A percentile compares a stretch with the other conserved stretches of the same genome.
Evolutionary conservation across 495 filamentous ascomycete genomes (phyloP).

Genomic region (Aspergillus heteromorphus): DNA sequence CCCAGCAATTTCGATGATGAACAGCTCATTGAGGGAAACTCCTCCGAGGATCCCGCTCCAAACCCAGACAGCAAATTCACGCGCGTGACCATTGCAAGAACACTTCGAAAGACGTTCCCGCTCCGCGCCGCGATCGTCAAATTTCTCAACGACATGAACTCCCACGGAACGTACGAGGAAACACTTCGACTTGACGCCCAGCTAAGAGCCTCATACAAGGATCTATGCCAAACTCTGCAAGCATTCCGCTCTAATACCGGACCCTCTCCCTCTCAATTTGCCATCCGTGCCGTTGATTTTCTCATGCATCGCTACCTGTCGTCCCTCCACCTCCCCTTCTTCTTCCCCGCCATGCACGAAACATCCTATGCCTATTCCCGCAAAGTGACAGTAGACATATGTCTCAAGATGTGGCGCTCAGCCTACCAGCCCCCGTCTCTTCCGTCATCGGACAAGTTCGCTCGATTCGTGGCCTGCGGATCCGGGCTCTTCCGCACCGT

Average conservation of each 20-base stretch:
- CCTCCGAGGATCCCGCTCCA: slow-evolving; percentile 13
- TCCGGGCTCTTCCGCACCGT: slow-evolving; percentile 44
- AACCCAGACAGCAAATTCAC: slow-evolving; percentile 36
- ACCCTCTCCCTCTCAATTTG: slow-evolving; percentile 28
- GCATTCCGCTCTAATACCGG: slow-evolving; percentile 15
- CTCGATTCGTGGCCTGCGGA: slow-evolving; percentile 37
- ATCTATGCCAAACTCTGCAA: slow-evolving; percentile 32
- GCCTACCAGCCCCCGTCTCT: slow-evolving; percentile 29
- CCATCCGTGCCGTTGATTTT: slow-evolving; percentile 21
- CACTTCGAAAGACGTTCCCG: slow-evolving; percentile 41
- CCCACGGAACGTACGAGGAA: slow-evolving; percentile 31
- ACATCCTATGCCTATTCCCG: slow-evolving; percentile 2
- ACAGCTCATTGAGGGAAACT: slow-evolving; percentile 9
- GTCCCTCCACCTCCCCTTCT: slow-evolving; percentile 3
- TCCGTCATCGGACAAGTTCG: slow-evolving; percentile 31
- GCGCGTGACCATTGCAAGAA: slow-evolving; percentile 38
- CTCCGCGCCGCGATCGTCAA: slow-evolving; percentile 42
- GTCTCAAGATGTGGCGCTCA: slow-evolving; percentile 40
- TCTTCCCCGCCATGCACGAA: neutral
- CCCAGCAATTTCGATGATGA: slow-evolving; percentile 47
- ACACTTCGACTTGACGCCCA: slow-evolving; percentile 32
- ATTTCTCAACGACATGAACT: slow-evolving; percentile 40
- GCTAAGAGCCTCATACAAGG: slow-evolving; percentile 29
- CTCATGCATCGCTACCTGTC: slow-evolving; percentile 3
- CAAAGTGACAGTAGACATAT: neutral